Base-by-base conservation (phyloP, 2,329 filamentous ascomycete species). In the Clonostachys rosea region DNA sequence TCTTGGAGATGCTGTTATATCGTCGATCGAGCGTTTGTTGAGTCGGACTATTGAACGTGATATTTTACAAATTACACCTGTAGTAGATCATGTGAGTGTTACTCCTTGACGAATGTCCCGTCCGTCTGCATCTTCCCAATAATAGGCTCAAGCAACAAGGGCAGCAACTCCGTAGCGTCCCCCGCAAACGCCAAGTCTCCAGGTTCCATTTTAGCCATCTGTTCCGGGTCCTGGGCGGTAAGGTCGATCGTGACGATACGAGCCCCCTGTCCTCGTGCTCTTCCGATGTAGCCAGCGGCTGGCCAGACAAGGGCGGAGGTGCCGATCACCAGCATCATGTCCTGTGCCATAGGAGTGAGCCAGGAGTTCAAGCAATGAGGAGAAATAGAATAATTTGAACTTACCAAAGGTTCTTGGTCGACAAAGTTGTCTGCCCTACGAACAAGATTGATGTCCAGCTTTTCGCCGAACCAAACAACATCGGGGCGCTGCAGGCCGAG, bases 401-500 rank as follows among this genome's bases (percentile, higher is more conserved):
- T 41, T 42, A 64, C 65, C 46, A 95, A 75, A 11, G 64, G 67
- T 1, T 66, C 71, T 0, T 66, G 57, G 2, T 65, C 54, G 20
- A 96, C 76, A 79, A 84, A 96, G 0, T 67, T 59, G 34, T 91
- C 76, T 3, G 94, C 76, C 3, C 70, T 74, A 0, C 62, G 50
- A 2, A 95, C 56, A 54, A 89, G 86, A 4, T 73, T 59, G 6
- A 54, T 48, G 2, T 91, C 88, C 3, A 96, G 72, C 2, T 57
- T 35, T 67, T 96, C 91, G 37, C 84, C 86, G 56, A 96, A 96
- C 91, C 91, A 96, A 3, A 96, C 89, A 0, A 96, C 89, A 6
- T 86, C 90, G 0, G 91, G 91, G 1, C 91, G 79, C 14, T 92
- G 78, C 12, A 95, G 68, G 1, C 81, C 79, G 1, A 62, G 69